Base-by-base conservation (phyloP, 768 basidiomycete species). In the Mycena latifolia region DNA sequence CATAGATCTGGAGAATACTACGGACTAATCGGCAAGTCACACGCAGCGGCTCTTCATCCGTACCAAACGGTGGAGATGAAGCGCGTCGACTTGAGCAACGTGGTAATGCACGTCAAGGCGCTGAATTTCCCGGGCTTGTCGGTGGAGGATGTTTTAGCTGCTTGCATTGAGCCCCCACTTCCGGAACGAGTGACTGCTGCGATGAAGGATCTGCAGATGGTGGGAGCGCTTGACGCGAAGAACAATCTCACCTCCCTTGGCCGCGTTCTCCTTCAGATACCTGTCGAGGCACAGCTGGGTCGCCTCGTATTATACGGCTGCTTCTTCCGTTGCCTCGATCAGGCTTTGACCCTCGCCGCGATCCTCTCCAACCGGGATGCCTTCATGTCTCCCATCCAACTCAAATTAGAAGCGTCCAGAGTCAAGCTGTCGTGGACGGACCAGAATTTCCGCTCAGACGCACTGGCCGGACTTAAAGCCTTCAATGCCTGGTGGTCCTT, bases 61-160 rank as follows among this genome's bases (percentile, higher is more conserved):
- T 91, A 97, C 74, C 95, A 96, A 76, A 90, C 90, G 1, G 96
- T 98, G 39, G 96, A 98, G 81, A 98, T 98, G 95, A 94, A 94
- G 75, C 86, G 95, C 35, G 88, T 91, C 15, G 95, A 96, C 77
- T 76, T 97, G 70, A 93, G 89, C 72, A 95, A 95, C 73, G 91
- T 96, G 51, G 94, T 97, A 18, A 98, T 98, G 96, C 96, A 96
- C 75, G 88, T 98, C 77, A 98, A 97, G 73, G 95, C 95, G 11
- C 85, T 98, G 37, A 90, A 94, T 75, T 92, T 98, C 75, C 93
- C 94, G 8, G 89, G 87, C 47, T 89, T 95, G 89, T 79, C 88
- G 29, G 93, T 95, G 8, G 92, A 96, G 73, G 92, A 96, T 65
- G 95, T 98, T 24, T 83, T 98, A 37, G 88, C 87, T 1, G 89